Conservation (phyloP, 179 eudicot genomes). For the Actinidia arguta region DNA sequence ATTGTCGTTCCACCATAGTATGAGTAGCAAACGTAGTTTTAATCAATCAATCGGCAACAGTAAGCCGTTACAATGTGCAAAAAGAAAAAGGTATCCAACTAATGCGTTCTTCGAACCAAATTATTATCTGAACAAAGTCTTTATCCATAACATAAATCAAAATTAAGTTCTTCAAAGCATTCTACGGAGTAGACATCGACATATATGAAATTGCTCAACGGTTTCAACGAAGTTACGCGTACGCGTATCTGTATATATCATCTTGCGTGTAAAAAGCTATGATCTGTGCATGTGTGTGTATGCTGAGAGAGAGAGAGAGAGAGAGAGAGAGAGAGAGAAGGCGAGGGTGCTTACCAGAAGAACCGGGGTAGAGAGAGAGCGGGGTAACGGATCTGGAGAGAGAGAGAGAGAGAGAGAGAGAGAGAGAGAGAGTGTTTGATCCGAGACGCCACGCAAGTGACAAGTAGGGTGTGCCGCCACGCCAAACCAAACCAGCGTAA, state of each 20-base stretch:
- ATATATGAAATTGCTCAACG: not conserved
- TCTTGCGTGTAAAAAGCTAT: not conserved
- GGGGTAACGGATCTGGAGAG: conserved; percentile 9
- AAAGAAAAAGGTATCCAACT: not conserved
- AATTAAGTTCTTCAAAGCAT: not conserved
- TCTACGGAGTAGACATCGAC: not conserved
- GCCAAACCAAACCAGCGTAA: not conserved
- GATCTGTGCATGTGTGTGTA: not conserved
- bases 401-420: not conserved
- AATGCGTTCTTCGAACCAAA: not conserved
- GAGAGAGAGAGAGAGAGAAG: not conserved
- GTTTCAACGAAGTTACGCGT: not conserved
- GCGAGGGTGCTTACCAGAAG: not conserved
- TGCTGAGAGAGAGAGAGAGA: not conserved
- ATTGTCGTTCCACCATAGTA: not conserved
- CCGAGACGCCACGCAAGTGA: conserved; percentile 18
- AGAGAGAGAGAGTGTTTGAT: not conserved
- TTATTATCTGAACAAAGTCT: not conserved
- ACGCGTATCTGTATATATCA: not conserved
- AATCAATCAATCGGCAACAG: not conserved
- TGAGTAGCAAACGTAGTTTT: not conserved
- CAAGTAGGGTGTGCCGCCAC: not conserved
- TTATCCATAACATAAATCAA: conserved; percentile 1
- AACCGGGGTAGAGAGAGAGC: conserved; percentile 1
- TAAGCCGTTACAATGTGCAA: not conserved